Evolutionary conservation across 2,329 filamentous ascomycete genomes (phyloP).

Genomic region (Paraconiothyrium sp.): DNA sequence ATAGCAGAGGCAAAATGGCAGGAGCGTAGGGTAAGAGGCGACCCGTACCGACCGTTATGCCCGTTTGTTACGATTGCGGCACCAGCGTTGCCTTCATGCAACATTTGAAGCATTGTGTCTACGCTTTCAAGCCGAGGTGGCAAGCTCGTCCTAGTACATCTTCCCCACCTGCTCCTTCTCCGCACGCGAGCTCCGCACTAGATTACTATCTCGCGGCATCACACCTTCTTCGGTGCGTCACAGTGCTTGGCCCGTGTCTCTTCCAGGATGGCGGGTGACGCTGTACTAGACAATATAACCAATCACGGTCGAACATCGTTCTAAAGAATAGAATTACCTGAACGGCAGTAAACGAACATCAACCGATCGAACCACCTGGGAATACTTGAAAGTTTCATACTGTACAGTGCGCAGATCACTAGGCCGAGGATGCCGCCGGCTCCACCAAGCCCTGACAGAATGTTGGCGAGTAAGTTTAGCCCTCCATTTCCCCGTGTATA

Average conservation of each 20-base stretch:
- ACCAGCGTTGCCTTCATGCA: background rate
- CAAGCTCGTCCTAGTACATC: background rate
- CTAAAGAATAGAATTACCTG: too few species aligned
- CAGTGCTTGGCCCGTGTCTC: background rate
- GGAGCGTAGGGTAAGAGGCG: background rate
- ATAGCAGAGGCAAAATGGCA: background rate
- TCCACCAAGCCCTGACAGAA: background rate
- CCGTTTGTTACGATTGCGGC: background rate
- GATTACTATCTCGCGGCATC: background rate
- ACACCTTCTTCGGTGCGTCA: background rate
- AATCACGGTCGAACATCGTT: too few species aligned
- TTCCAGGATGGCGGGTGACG: background rate
- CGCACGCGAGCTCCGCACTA: background rate
- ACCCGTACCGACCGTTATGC: background rate
- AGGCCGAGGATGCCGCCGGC: background rate
- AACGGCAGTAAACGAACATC: too few species aligned
- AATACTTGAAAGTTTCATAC: background rate
- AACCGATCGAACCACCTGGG: too few species aligned
- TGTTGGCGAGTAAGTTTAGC: background rate
- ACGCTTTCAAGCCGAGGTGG: background rate
- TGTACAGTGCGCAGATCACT: background rate
- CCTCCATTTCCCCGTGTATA: background rate
- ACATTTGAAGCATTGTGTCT: background rate
- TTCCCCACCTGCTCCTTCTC: background rate
- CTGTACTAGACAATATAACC: background rate